Conservation (phyloP, 306 rosid species). For the Trifolium subterraneum region DNA sequence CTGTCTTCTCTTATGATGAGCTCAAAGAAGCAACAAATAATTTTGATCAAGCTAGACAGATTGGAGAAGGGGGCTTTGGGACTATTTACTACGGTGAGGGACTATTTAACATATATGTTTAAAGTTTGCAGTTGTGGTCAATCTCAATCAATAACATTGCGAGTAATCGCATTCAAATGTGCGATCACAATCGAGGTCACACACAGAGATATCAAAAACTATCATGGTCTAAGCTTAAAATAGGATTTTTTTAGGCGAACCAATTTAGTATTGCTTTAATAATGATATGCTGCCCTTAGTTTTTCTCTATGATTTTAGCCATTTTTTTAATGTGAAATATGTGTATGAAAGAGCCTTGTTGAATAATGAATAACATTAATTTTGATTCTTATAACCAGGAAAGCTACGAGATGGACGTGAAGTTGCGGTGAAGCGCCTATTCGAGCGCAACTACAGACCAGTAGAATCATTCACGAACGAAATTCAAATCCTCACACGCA, state of each 20-base stretch:
- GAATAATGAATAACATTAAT: background rate
- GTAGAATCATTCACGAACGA: constrained; percentile 64
- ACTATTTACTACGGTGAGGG: constrained; percentile 45
- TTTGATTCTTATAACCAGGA: constrained; percentile 45
- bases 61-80: constrained; percentile 65
- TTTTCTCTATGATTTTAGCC: background rate
- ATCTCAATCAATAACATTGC: background rate
- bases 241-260: background rate
- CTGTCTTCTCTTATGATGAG: constrained; percentile 43
- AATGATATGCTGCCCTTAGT: background rate
- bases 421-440: constrained; percentile 73
- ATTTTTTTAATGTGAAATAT: background rate
- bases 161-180: background rate
- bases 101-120: too few relatives aligned
- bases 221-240: too few relatives aligned
- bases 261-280: background rate
- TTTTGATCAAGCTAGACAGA: constrained; percentile 52
- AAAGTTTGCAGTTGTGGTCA: background rate
- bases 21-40: constrained; percentile 62
- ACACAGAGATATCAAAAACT: background rate
- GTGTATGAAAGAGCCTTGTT: background rate
- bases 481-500: constrained; percentile 58
- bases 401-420: constrained; percentile 70
- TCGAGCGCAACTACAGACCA: constrained; percentile 58
- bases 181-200: background rate